These are phyloP conservation scores for Eruca vesicaria DNA, from an alignment of 441 rosid genomes.

Conservation along the genomic window DNA sequence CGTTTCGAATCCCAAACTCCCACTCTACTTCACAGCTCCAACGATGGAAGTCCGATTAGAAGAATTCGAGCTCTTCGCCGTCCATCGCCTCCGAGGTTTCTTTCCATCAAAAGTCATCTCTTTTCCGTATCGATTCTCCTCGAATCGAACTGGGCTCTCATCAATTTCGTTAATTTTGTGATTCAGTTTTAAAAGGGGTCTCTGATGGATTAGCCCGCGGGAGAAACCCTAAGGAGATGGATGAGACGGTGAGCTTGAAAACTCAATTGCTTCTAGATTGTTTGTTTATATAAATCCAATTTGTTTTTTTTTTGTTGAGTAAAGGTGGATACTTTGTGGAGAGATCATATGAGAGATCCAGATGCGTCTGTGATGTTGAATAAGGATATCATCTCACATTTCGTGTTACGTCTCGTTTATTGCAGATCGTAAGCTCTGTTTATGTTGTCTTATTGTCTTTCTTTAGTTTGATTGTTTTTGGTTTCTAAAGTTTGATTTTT, in stretches of 20 bases:
- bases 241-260: slow-evolving; percentile 46
- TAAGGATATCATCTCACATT: slow-evolving; percentile 85
- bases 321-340: slow-evolving; percentile 58
- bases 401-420: slow-evolving; percentile 83
- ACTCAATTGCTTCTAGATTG: neutral
- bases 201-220: slow-evolving; percentile 89
- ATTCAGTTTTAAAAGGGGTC: slow-evolving; percentile 74
- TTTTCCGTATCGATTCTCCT: neutral
- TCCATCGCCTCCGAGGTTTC: slow-evolving; percentile 84
- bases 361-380: slow-evolving; percentile 49
- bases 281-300: neutral
- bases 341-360: slow-evolving; percentile 61
- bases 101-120: neutral
- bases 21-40: slow-evolving; percentile 83
- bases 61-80: slow-evolving; percentile 93
- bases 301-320: neutral
- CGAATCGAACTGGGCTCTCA: neutral
- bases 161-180: neutral
- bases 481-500: neutral
- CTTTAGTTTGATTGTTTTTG: neutral
- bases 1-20: slow-evolving; percentile 48
- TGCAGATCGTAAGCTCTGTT: slow-evolving; percentile 70
- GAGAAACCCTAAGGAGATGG: slow-evolving; percentile 71
- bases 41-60: slow-evolving; percentile 86
- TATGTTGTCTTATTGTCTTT: neutral